Base-by-base conservation (phyloP, 306 rosid species). In the Bauhinia variegata region DNA sequence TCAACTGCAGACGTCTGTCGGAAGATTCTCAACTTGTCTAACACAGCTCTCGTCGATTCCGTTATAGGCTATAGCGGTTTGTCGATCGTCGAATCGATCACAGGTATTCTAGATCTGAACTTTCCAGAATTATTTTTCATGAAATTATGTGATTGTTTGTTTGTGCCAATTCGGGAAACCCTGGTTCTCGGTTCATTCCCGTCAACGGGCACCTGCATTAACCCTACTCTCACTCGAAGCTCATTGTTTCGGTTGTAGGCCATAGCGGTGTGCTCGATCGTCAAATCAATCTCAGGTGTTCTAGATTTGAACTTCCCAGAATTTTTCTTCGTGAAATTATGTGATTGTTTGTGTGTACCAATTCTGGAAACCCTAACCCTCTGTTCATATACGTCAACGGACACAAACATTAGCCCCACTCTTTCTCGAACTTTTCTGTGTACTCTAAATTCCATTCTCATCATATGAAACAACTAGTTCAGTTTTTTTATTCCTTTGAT, bases 1-100 rank as follows among this genome's bases (percentile, higher is more conserved):
- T 67, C 53, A 32, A 75, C 86, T 68, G 88, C 78, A 69, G 72
- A 72, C 62, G 82, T 77, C 77, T 41, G 80, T 78, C 86, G 86
- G 86, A 81, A 84, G 77, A 64, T 80, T 75, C 52, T 65, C 46
- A 18, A 8, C 41, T 5, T 36, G 9, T 36, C 41, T 36, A 8
- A 36, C 41, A 36, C n/a, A n/a, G n/a, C n/a, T n/a, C 60, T 65
- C 37, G 47, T 37, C 44, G 41, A n/a, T 63, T 28, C 42, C 12
- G 14, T 49, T 73, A n/a, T n/a, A n/a, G n/a, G n/a, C n/a, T n/a
- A 43, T 17, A 60, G 75, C 18, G 75, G 60, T 65, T 61, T 51
- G 11, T 67, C 73, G 54, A 38, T 66, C 47, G 8, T 36, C 41
- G 5, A 36, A 36, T 36, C 41, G 8, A 36, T 36, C 41, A 17